Base-by-base conservation (phyloP, 2,329 filamentous ascomycete species). In the Nemania bipapillata region DNA sequence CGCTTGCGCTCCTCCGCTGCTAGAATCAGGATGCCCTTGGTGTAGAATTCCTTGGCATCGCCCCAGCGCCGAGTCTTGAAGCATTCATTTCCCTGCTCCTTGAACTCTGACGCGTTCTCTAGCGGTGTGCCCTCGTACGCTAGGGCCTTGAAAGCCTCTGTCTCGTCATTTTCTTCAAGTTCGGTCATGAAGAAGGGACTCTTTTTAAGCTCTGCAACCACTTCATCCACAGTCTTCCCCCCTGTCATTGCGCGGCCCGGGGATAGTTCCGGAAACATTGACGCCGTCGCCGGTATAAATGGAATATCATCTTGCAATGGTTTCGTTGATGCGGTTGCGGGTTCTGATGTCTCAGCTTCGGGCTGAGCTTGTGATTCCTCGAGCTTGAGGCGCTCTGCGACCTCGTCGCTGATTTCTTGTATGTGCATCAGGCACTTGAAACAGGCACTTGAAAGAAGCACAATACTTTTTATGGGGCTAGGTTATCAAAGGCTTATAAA, bases 181-280 rank as follows among this genome's bases (percentile, higher is more conserved):
- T 92, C 90, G 32, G 94, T 98, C 96, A 99, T 99, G 85, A 99
- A 99, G 42, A 99, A 86, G 6, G 96, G 96, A 35, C 84, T 87
- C 77, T 84, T 84, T 78, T 88, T 87, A 49, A 89, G 80, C 56
- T 89, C 87, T 9, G 84, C 84, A 65, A 86, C 79, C 37, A 89
- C 83, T 74, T 89, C 86, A 42, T 87, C 86, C 2, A 85, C 80
- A 4, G 86, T 85, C 79, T 85, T 86, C 74, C 82, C 79, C 26
- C 75, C 75, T 65, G 76, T 77, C 71, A 79, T 72, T 24, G 81
- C 80, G 63, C 82, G 79, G 3, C 77, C 81, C 0, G 85, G 84
- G 2, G 86, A 84, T 26, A 87, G 82, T 60, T 81, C 79, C 0
- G 85, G 85, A 28, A 76, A 73, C 28, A 74, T 68, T 9, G 69